phyloP scores from a whole-genome alignment of 495 filamentous ascomycete species.

The Elaphomyces granulatus region DNA sequence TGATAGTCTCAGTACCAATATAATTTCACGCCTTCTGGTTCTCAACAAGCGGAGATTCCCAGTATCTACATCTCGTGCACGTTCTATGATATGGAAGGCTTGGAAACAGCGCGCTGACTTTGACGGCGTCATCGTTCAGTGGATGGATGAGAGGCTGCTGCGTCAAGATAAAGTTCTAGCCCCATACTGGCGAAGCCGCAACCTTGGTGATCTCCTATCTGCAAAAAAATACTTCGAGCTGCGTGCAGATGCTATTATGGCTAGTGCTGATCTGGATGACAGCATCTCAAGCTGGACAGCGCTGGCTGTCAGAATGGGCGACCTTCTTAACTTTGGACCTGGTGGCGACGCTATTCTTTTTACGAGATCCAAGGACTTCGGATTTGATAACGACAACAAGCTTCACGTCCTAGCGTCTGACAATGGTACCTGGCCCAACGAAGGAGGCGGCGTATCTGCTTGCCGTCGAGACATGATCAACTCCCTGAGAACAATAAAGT shows the following conservation, averaged over 20 bases:
- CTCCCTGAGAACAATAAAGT: slow-evolving; percentile 43
- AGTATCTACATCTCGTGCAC: slow-evolving; percentile 41
- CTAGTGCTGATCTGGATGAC: slow-evolving; percentile 46
- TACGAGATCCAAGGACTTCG: slow-evolving; percentile 28
- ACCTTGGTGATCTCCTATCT: slow-evolving; percentile 36
- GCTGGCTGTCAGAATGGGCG: slow-evolving; percentile 45
- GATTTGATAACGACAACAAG: slow-evolving; percentile 36
- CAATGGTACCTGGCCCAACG: slow-evolving; percentile 52
- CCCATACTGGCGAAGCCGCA: slow-evolving; percentile 44
- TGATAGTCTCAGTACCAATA: slow-evolving; percentile 30
- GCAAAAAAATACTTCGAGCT: slow-evolving; percentile 43
- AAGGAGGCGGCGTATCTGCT: slow-evolving; percentile 51
- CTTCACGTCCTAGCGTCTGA: slow-evolving; percentile 51
- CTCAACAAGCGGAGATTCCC: slow-evolving; percentile 36
- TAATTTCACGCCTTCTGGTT: slow-evolving; percentile 32
- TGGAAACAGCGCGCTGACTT: slow-evolving; percentile 46
- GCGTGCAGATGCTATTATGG: slow-evolving; percentile 43
- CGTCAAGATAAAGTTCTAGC: slow-evolving; percentile 39
- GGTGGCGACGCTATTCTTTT: slow-evolving; percentile 40
- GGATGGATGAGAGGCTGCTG: slow-evolving; percentile 47
- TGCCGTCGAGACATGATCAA: slow-evolving; percentile 58
- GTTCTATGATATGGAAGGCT: slow-evolving; percentile 48
- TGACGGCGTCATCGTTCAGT: slow-evolving; percentile 46
- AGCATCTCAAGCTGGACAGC: slow-evolving; percentile 44
- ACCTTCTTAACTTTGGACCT: slow-evolving; percentile 49